A percentile compares a stretch with the other conserved stretches of the same genome.
Conservation (phyloP, 331 rosid species). For the Quercus phellos region DNA sequence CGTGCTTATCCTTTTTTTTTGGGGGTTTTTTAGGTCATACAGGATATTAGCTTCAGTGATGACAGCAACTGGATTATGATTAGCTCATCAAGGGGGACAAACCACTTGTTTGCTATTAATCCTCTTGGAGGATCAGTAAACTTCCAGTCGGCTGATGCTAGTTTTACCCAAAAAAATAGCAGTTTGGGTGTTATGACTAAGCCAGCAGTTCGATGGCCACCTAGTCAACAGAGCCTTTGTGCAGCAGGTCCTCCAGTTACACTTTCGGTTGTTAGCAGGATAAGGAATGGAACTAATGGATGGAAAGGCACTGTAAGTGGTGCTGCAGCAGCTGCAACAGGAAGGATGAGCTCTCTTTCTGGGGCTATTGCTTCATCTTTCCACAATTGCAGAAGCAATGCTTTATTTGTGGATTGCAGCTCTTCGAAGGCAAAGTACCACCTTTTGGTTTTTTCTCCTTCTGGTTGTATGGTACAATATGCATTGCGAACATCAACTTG, state of each 20-base stretch:
- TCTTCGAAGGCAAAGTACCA: slow-evolving; percentile 53
- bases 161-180: slow-evolving; percentile 33
- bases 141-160: slow-evolving; percentile 49
- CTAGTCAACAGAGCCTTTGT: slow-evolving; percentile 42
- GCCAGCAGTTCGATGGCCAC: slow-evolving; percentile 35
- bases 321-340: slow-evolving; percentile 97
- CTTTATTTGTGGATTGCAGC: slow-evolving; percentile 39
- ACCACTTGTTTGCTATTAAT: slow-evolving; percentile 88
- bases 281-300: slow-evolving; percentile 73
- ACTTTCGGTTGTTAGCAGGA: slow-evolving; percentile 77
- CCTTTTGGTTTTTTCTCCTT: slow-evolving; percentile 78
- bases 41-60: slow-evolving; percentile 84
- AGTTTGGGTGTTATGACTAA: slow-evolving; percentile 34
- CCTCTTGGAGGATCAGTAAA: slow-evolving; percentile 75
- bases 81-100: slow-evolving; percentile 94
- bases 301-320: slow-evolving; percentile 91
- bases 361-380: slow-evolving; percentile 88
- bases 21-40: slow-evolving; percentile 65
- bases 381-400: slow-evolving; percentile 47
- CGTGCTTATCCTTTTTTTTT: slow-evolving; percentile 8
- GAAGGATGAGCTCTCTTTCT: slow-evolving; percentile 52
- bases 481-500: slow-evolving; percentile 42
- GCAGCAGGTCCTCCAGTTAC: slow-evolving; percentile 61
- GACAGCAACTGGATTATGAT: slow-evolving; percentile 99
- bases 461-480: slow-evolving; percentile 82